Evolutionary conservation across 768 basidiomycete genomes (phyloP).

Genomic region (Podaxis carcinomalis): DNA sequence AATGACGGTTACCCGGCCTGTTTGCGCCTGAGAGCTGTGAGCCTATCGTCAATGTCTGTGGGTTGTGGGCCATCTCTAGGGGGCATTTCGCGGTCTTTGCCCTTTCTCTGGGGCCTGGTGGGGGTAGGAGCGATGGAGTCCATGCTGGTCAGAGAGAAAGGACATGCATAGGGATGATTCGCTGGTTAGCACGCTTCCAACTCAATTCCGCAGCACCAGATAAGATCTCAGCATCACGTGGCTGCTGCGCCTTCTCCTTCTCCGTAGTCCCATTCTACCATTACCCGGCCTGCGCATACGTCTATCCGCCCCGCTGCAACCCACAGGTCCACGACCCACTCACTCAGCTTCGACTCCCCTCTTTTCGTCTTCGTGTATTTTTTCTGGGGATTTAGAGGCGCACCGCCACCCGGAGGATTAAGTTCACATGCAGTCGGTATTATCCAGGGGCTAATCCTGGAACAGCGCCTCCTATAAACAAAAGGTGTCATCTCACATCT

Average conservation of each 20-base stretch:
- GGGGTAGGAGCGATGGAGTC: conserved; percentile 6
- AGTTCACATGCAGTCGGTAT: background rate
- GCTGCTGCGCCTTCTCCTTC: conserved; percentile 9
- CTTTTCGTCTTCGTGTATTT: background rate
- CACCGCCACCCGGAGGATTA: conserved; percentile 4
- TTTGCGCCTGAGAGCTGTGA: conserved; percentile 64
- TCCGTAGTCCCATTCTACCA: conserved; percentile 2
- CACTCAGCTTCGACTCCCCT: background rate
- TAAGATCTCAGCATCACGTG: conserved; percentile 13
- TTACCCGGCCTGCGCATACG: background rate
- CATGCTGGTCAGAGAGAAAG: conserved; percentile 16
- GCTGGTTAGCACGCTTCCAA: conserved; percentile 6
- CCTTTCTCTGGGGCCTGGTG: conserved; percentile 29
- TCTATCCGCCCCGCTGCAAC: background rate
- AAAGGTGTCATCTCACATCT: background rate
- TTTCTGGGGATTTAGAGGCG: background rate
- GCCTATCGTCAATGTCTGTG: conserved; percentile 50
- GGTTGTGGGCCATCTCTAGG: conserved; percentile 28
- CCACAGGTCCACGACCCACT: background rate
- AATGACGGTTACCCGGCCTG: conserved; percentile 46
- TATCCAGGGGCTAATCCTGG: conserved; percentile 10
- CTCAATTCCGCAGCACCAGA: conserved; percentile 13
- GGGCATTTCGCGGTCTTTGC: conserved; percentile 37
- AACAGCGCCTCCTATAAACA: conserved; percentile 1
- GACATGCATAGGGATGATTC: conserved; percentile 9